These are phyloP conservation scores for Adansonia rubrostipa DNA, from an alignment of 441 rosid genomes.

Conservation along the genomic window DNA sequence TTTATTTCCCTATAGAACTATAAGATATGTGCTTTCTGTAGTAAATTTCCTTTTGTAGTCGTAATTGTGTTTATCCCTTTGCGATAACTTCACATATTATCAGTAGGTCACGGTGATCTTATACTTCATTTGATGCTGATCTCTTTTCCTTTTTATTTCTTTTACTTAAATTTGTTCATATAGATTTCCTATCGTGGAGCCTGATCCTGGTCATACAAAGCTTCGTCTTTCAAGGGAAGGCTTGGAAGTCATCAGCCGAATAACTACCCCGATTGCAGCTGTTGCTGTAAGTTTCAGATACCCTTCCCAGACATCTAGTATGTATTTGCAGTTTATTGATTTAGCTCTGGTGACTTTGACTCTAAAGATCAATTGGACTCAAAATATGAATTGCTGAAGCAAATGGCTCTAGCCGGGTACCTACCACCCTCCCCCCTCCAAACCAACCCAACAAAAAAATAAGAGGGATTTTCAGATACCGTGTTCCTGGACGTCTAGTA, in stretches of 20 bases:
- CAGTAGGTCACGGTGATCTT: neutral
- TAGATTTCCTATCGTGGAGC: conserved; percentile 94
- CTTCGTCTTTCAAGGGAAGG: conserved; percentile 92
- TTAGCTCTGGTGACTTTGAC: neutral
- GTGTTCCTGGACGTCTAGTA: conserved; percentile 30
- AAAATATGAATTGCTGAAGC: neutral
- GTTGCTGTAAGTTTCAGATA: conserved; percentile 72
- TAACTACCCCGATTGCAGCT: conserved; percentile 85
- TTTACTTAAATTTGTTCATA: conserved; percentile 27
- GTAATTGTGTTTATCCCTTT: neutral
- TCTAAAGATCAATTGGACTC: neutral
- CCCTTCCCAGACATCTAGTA: conserved; percentile 33
- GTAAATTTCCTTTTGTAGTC: neutral
- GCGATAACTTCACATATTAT: neutral
- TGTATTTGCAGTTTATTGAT: conserved; percentile 28
- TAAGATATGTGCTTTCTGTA: neutral
- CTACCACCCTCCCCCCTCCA: neutral
- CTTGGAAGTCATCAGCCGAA: conserved; percentile 81
- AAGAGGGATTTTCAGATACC: conserved; percentile 35
- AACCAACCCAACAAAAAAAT: neutral
- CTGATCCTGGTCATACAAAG: conserved; percentile 97
- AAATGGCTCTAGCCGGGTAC: neutral
- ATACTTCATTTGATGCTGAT: conserved; percentile 25
- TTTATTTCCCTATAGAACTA: neutral
- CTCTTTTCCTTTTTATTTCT: conserved; percentile 1